Evolutionary conservation across 164 flowering plant species (phyloP).

Genomic region (Macadamia tetraphylla): DNA sequence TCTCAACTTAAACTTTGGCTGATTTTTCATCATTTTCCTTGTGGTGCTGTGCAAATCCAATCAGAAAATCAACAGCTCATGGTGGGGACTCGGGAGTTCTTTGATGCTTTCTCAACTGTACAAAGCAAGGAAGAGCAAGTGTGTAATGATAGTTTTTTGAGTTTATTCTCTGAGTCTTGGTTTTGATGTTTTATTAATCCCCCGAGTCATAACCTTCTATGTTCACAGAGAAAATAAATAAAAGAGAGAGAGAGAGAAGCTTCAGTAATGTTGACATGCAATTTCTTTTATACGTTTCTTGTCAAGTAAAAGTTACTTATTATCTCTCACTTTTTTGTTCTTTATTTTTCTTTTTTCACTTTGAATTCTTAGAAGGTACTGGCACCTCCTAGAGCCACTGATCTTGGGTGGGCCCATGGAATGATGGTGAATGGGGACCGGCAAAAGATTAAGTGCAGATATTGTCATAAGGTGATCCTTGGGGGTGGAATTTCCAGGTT

Average conservation of each 20-base stretch:
- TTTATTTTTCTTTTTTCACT: conserved; percentile 1
- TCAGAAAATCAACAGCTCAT: conserved; percentile 20
- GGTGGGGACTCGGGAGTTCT: conserved; percentile 24
- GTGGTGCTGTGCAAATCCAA: conserved; percentile 10
- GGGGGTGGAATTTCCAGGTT: conserved; percentile 50
- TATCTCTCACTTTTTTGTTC: neutral
- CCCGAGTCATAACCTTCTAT: too few relatives aligned
- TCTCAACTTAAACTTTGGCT: neutral
- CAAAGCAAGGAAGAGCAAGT: conserved; percentile 27
- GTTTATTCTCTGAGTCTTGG: conserved; percentile 5
- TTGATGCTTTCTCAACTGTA: conserved; percentile 24
- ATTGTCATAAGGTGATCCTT: conserved; percentile 35
- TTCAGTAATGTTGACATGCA: conserved; percentile 1
- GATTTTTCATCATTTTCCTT: conserved; percentile 4
- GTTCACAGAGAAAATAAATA: neutral
- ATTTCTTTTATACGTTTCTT: neutral
- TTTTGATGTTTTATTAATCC: neutral
- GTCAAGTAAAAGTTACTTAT: neutral
- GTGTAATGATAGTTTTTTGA: conserved; percentile 1
- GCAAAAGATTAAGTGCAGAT: conserved; percentile 38
- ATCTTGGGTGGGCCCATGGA: conserved; percentile 52
- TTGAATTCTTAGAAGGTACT: conserved; percentile 20
- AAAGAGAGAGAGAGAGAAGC: neutral
- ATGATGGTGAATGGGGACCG: conserved; percentile 44
- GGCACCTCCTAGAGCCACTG: conserved; percentile 46